A percentile compares a stretch with the other conserved stretches of the same genome.
These are phyloP conservation scores for Fusarium temperatum DNA, from an alignment of 2,329 filamentous ascomycete species.

Conservation along the genomic window DNA sequence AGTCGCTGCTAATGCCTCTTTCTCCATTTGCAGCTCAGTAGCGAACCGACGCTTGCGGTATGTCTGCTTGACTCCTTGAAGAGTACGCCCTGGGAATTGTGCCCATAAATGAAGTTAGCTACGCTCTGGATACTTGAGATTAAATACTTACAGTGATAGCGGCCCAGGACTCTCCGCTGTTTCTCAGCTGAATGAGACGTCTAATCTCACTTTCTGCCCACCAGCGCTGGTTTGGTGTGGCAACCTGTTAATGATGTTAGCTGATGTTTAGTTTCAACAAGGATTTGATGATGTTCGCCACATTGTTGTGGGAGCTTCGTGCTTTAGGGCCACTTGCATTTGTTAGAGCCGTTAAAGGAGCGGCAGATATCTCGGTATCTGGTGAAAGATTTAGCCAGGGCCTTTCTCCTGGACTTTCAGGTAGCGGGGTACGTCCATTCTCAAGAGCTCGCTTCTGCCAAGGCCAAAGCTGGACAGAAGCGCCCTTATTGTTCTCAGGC, in stretches of 20 bases:
- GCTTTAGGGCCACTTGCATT: too few species aligned
- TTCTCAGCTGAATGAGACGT: background rate
- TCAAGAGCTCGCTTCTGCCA: slow-evolving; percentile 10
- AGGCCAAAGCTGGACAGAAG: background rate
- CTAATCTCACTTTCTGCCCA: slow-evolving; percentile 14
- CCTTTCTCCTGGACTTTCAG: background rate
- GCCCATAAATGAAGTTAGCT: background rate
- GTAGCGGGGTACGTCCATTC: background rate
- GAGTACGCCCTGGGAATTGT: background rate
- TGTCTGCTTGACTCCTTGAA: slow-evolving; percentile 1
- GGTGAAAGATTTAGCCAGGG: background rate
- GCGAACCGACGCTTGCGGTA: slow-evolving; percentile 12
- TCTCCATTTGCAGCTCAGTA: background rate
- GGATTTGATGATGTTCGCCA: background rate
- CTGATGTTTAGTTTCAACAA: background rate
- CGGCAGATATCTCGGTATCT: too few species aligned
- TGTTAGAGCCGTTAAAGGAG: background rate
- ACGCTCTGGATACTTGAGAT: fast-evolving
- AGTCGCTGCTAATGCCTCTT: background rate
- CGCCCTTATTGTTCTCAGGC: background rate
- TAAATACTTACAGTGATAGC: background rate
- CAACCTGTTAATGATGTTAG: background rate
- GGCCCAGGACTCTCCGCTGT: background rate
- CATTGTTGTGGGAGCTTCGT: fast-evolving
- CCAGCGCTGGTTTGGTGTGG: background rate